Conservation (phyloP, 306 rosid genomes). For the Gleditsia sinensis region DNA sequence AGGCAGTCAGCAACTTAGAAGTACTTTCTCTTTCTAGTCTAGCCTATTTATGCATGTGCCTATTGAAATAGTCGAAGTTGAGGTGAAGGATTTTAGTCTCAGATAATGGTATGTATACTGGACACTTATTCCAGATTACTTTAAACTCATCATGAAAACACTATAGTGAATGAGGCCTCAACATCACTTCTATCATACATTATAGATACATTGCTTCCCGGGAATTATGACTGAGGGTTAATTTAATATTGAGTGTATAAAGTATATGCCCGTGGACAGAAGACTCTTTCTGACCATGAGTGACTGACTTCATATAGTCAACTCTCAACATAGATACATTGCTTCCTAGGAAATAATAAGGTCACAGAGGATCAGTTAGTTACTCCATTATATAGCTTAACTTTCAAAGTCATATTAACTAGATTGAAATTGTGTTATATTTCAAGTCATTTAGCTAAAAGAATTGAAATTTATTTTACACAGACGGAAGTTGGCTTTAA, state of each 20-base stretch:
- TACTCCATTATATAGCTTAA: no score
- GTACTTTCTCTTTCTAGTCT: constrained; percentile 51
- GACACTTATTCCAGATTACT: neutral
- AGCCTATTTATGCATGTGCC: constrained; percentile 21
- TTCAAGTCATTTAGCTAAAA: no score
- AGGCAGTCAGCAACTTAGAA: constrained; percentile 43
- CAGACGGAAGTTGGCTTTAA: neutral
- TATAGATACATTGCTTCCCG: neutral
- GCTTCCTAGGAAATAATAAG: no score
- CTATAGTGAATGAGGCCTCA: neutral
- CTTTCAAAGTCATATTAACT: no score
- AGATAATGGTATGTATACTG: neutral
- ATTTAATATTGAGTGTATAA: no score
- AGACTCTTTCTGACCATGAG: neutral
- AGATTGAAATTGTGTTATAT: no score
- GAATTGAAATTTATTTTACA: no score
- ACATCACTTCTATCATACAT: neutral
- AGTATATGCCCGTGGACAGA: neutral
- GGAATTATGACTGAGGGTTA: neutral
- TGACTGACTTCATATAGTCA: neutral
- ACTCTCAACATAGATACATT: no score
- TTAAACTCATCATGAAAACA: constrained; percentile 13
- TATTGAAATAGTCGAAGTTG: neutral
- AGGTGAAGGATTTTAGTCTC: neutral
- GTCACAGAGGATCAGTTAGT: neutral